Evolutionary conservation across 176 grass and related monocot species (phyloP), one percentile per base, ranked within the genome.

Genomic region (Eragrostis nindensis): DNA sequence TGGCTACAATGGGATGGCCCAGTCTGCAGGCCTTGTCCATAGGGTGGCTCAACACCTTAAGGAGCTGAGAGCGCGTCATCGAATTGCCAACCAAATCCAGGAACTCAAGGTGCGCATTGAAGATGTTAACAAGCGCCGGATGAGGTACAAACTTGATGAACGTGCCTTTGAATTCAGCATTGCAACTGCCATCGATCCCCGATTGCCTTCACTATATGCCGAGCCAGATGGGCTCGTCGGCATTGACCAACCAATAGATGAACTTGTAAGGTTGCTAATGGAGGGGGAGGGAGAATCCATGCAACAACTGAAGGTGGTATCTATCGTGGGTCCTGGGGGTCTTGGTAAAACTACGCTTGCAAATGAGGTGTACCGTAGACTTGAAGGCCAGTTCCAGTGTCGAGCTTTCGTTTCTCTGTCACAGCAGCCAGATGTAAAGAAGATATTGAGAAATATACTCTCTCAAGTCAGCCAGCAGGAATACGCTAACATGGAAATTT

Each of bases 281-380:
- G 41, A 80, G n/a, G 75, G 44, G 29, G 32, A 68, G 5, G 63
- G 9, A 16, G 14, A 29, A 36, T 48, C 59, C 11, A 5, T 19
- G 21, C 77, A 80, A 21, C 32, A 80, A 42, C n/a, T 68, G 47
- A 80, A 80, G 63, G 48, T 80, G 29, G 21, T 80, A 68, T 80
- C 77, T 36, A 66, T 80, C 8, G 64, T 80, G 7, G 77, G 77
- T 66, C n/a, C 48, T 43, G 77, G 63, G 8, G 77, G 77, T 24
- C 64, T 79, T 40, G 77, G 77, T 66, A 80, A 80, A 43, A 80
- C 77, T 9, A 79, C 77, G 4, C 62, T 79, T 16, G 77, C 47
- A 1, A 68, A 79, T 42, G 63, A 79, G 46, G 77, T 79, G 21
- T 79, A 55, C 63, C 77, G 21, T 54, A 21, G 27, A 41, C 5